Evolutionary conservation across 495 filamentous ascomycete species (phyloP).

Genomic region (Tricharina praecox): DNA sequence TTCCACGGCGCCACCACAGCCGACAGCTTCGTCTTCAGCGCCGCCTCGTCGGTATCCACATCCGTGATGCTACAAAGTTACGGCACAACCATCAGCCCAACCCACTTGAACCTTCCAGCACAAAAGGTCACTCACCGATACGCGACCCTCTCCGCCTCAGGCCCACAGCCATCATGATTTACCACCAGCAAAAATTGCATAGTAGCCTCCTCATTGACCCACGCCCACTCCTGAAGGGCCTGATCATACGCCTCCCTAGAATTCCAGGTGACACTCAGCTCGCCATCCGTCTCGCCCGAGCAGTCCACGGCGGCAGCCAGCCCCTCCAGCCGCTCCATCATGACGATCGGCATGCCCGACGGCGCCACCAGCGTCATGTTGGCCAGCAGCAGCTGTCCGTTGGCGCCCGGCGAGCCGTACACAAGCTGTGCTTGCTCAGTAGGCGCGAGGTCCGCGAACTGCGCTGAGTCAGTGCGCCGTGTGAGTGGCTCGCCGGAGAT

Average conservation of each 20-base stretch:
- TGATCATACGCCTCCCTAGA: conserved; percentile 7
- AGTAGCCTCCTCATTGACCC: conserved; percentile 25
- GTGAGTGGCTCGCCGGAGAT: background rate
- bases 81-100: background rate
- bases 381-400: conserved; percentile 25
- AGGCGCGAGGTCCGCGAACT: conserved; percentile 26
- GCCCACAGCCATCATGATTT: conserved; percentile 28
- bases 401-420: conserved; percentile 22
- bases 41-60: conserved; percentile 19
- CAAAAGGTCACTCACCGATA: conserved; percentile 21
- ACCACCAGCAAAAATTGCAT: conserved; percentile 27
- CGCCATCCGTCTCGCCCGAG: conserved; percentile 20
- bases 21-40: conserved; percentile 18
- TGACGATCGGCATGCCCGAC: conserved; percentile 24
- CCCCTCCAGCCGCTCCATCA: conserved; percentile 29
- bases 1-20: conserved; percentile 22
- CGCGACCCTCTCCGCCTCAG: conserved; percentile 23
- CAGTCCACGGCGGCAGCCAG: conserved; percentile 28
- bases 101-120: background rate
- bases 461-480: conserved; percentile 1
- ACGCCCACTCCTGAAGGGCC: conserved; percentile 24
- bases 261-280: conserved; percentile 6
- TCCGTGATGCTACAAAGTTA: conserved; percentile 23
- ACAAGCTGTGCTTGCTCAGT: conserved; percentile 24
- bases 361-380: conserved; percentile 29